Evolutionary conservation across 2,329 filamentous ascomycete genomes (phyloP).

Genomic region (Ascochyta lentis): DNA sequence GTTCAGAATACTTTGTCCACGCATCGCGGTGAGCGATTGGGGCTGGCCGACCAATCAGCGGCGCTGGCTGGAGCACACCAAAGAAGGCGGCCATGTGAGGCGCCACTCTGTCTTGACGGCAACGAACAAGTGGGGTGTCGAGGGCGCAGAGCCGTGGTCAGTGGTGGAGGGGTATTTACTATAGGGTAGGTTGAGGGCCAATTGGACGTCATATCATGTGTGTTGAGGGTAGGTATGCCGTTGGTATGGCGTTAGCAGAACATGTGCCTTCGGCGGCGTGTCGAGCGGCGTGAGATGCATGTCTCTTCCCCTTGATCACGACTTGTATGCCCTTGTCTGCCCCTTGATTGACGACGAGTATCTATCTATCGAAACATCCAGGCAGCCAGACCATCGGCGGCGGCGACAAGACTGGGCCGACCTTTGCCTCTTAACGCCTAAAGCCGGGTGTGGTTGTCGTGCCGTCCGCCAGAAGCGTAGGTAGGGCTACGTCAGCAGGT

Average conservation of each 20-base stretch:
- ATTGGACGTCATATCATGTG: slow-evolving; percentile 1
- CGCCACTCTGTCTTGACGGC: slow-evolving; percentile 3
- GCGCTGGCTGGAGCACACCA: slow-evolving; percentile 1
- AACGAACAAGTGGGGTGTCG: slow-evolving; percentile 2
- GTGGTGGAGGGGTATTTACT: neutral
- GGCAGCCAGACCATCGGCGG: slow-evolving; percentile 1
- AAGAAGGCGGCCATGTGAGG: neutral
- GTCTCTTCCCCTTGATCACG: neutral
- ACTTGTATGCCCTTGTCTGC: neutral
- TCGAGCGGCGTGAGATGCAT: no score
- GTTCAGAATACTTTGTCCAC: no score
- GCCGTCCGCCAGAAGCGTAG: slow-evolving; percentile 8
- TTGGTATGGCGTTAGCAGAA: neutral
- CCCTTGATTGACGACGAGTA: no score
- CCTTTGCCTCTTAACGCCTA: neutral
- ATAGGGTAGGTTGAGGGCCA: neutral
- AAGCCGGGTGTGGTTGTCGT: neutral
- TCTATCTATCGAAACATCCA: neutral
- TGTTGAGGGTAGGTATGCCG: slow-evolving; percentile 16
- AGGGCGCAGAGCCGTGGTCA: neutral
- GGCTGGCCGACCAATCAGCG: slow-evolving; percentile 5
- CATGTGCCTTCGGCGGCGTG: neutral
- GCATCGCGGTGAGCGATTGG: no score
- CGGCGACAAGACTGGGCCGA: neutral
- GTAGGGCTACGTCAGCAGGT: slow-evolving; percentile 30